These are phyloP conservation scores for Suhomyces kunorum DNA, from an alignment of 1,139 yeast genomes.

Conservation along the genomic window DNA sequence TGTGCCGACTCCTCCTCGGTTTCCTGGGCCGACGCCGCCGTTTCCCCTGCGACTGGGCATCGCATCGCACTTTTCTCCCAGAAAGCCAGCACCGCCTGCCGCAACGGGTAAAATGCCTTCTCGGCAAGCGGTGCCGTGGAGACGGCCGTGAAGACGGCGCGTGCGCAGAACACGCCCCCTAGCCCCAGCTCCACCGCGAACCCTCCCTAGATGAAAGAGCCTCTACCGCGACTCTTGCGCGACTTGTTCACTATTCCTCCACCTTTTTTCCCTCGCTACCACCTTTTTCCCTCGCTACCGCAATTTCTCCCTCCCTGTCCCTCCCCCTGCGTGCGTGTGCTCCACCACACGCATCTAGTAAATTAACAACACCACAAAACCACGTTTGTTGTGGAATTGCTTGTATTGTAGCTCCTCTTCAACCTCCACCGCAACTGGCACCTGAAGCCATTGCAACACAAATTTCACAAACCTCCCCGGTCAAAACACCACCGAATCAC, in stretches of 20 bases:
- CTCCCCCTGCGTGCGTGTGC: not conserved
- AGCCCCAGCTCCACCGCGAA: not conserved
- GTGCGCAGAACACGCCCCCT: too few species aligned
- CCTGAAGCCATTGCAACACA: slow-evolving; percentile 8
- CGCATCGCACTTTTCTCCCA: too few species aligned
- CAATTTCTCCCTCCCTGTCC: not conserved
- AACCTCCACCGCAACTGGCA: slow-evolving; percentile 11
- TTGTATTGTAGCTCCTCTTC: slow-evolving; percentile 11
- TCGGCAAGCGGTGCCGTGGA: too few species aligned
- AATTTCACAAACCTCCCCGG: slow-evolving; percentile 7
- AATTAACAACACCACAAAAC: slow-evolving; percentile 15
- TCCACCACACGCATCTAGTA: slow-evolving; percentile 9
- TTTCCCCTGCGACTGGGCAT: too few species aligned
- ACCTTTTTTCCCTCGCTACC: not conserved
- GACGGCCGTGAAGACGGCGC: too few species aligned
- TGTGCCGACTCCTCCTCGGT: too few species aligned
- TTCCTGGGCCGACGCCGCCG: too few species aligned
- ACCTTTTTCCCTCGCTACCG: not conserved
- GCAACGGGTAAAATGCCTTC: too few species aligned
- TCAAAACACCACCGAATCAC: slow-evolving; percentile 1
- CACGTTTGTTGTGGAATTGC: slow-evolving; percentile 13
- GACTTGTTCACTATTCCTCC: too few species aligned
- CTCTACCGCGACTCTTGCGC: too few species aligned
- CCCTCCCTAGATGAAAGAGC: too few species aligned
- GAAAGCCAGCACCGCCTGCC: too few species aligned